A percentile compares a stretch with the other conserved stretches of the same genome.
These are phyloP conservation scores for Lasiosphaeria hispida DNA, from an alignment of 495 filamentous ascomycete species.

Conservation along the genomic window DNA sequence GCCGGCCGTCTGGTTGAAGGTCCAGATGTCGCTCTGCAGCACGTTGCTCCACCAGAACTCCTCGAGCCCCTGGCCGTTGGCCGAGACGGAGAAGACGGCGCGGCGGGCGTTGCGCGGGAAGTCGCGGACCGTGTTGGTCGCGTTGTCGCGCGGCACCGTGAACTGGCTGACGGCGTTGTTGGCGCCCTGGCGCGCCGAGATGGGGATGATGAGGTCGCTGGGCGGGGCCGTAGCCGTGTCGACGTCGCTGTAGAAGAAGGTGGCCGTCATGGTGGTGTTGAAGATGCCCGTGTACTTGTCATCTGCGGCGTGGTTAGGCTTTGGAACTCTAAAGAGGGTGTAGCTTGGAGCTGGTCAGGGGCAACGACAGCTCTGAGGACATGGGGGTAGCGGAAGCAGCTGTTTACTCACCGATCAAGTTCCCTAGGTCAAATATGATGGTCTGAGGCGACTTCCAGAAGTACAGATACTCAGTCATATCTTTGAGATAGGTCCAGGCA, in stretches of 20 bases:
- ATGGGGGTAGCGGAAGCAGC: no score
- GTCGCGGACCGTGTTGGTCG: constrained; percentile 51
- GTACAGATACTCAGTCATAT: constrained; percentile 71
- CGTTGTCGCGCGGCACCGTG: constrained; percentile 62
- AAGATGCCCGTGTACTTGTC: constrained; percentile 75
- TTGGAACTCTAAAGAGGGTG: no score
- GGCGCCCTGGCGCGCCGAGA: constrained; percentile 60
- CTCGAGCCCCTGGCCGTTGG: constrained; percentile 73
- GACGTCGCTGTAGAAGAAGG: constrained; percentile 59
- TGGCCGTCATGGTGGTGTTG: constrained; percentile 77
- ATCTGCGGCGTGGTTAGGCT: constrained; percentile 31
- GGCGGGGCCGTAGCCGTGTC: constrained; percentile 42
- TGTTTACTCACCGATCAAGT: constrained; percentile 57
- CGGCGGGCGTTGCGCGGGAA: constrained; percentile 62
- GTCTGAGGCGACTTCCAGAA: constrained; percentile 68
- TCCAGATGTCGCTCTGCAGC: constrained; percentile 57
- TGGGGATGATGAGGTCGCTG: constrained; percentile 69
- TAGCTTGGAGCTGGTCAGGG: not conserved
- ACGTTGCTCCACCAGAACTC: constrained; percentile 93
- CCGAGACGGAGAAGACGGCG: constrained; percentile 73
- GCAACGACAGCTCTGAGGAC: not conserved
- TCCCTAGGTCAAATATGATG: constrained; percentile 81
- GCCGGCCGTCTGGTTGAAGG: constrained; percentile 57
- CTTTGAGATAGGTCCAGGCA: constrained; percentile 73
- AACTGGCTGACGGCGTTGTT: constrained; percentile 63